phyloP scores from a whole-genome alignment of 2,329 filamentous ascomycete genomes.

The Fusarium acutatum region DNA sequence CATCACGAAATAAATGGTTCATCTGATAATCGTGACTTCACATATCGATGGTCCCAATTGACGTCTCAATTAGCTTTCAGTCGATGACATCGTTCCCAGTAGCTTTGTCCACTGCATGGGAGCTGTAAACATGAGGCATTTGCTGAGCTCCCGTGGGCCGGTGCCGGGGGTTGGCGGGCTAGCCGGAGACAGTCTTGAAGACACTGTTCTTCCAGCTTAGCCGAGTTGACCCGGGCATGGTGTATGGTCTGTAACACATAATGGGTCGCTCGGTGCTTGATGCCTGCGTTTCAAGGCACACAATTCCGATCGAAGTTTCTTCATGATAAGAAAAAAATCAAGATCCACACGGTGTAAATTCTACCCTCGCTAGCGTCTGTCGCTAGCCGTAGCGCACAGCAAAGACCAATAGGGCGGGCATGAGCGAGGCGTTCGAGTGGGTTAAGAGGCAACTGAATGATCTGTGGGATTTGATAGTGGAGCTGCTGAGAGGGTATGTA shows the following conservation, averaged over 20 bases:
- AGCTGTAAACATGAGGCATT: constrained; percentile 40
- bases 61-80: constrained; percentile 33
- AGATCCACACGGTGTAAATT: constrained; percentile 47
- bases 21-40: constrained; percentile 2
- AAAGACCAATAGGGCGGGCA: constrained; percentile 33
- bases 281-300: constrained; percentile 45
- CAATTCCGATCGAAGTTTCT: constrained; percentile 23
- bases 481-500: constrained; percentile 41
- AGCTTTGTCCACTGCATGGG: constrained; percentile 10
- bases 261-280: constrained; percentile 20
- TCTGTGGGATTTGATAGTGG: constrained; percentile 36
- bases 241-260: constrained; percentile 4
- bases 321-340: not conserved
- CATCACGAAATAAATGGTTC: not conserved
- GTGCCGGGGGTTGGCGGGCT: constrained; percentile 40
- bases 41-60: constrained; percentile 2
- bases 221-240: constrained; percentile 39
- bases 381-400: constrained; percentile 25
- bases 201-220: constrained; percentile 39
- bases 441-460: constrained; percentile 28
- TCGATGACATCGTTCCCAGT: constrained; percentile 24
- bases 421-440: constrained; percentile 29
- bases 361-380: constrained; percentile 36
- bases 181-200: constrained; percentile 34
- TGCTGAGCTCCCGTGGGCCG: constrained; percentile 45